Percentiles rank a stretch among this genome's conserved stretches.
Evolutionary conservation across 164 flowering plant genomes (phyloP).

Genomic region (Malania oleifera): DNA sequence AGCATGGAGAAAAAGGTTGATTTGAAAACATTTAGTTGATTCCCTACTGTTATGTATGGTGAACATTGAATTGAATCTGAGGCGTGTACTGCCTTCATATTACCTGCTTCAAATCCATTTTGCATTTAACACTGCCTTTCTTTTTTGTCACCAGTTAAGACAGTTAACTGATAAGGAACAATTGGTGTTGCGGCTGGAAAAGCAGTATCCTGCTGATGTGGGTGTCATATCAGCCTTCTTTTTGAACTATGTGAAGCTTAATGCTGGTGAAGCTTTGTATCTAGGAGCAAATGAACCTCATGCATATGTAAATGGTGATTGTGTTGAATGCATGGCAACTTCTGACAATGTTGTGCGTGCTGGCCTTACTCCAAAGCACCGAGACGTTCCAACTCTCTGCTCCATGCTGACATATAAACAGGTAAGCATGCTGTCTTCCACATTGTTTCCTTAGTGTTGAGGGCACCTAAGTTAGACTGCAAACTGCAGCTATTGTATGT

Average conservation of each 20-base stretch:
- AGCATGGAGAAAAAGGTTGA: constrained; percentile 51
- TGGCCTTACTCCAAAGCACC: constrained; percentile 85
- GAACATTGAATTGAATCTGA: no score
- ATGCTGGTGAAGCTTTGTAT: constrained; percentile 85
- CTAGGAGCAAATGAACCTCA: constrained; percentile 93
- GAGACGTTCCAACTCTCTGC: constrained; percentile 78
- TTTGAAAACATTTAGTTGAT: background rate
- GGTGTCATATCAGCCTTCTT: constrained; percentile 85
- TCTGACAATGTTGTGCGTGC: constrained; percentile 98
- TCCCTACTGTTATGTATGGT: background rate
- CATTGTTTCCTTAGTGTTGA: no score
- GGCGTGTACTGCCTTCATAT: background rate
- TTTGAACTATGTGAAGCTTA: constrained; percentile 70
- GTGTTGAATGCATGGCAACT: constrained; percentile 93
- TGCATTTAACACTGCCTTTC: no score
- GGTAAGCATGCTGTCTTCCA: constrained; percentile 34
- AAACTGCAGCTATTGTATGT: background rate
- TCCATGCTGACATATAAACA: constrained; percentile 92
- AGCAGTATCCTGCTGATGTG: constrained; percentile 80
- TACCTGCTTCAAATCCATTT: no score
- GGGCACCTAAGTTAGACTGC: background rate
- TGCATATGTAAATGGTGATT: constrained; percentile 82
- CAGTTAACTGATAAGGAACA: constrained; percentile 69
- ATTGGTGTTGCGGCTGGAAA: constrained; percentile 56
- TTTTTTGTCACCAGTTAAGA: constrained; percentile 41